These are phyloP conservation scores for Angomonas ambiguus DNA, from an alignment of 208 protist species.

Conservation along the genomic window DNA sequence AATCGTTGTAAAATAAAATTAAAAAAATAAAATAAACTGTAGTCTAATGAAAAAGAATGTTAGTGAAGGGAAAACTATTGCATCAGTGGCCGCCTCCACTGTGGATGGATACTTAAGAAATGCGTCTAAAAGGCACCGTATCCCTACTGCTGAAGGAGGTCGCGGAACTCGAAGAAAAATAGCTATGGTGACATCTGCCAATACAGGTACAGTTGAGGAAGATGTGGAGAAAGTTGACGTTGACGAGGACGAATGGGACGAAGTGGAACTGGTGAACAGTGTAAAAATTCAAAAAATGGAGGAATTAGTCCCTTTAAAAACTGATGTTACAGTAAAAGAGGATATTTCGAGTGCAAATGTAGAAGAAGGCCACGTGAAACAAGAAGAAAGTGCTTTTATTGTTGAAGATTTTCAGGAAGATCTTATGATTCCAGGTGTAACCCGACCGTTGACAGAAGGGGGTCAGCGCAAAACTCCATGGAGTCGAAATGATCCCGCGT, in stretches of 20 bases:
- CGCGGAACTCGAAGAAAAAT: slow-evolving; percentile 73
- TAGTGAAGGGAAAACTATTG: slow-evolving; percentile 23
- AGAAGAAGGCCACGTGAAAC: not conserved
- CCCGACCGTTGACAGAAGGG: slow-evolving; percentile 52
- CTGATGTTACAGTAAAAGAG: not conserved
- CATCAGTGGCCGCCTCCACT: slow-evolving; percentile 51
- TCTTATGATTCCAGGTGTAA: slow-evolving; percentile 36
- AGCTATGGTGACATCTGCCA: slow-evolving; percentile 74
- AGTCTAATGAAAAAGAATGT: slow-evolving; percentile 2
- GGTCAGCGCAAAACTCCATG: slow-evolving; percentile 22
- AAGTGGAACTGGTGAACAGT: slow-evolving; percentile 61
- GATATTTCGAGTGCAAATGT: not conserved
- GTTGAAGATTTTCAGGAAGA: not conserved
- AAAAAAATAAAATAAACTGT: slow-evolving; percentile 5
- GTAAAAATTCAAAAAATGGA: slow-evolving; percentile 28
- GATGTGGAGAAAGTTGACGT: slow-evolving; percentile 13
- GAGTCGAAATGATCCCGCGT: slow-evolving; percentile 50
- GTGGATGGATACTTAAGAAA: slow-evolving; percentile 86
- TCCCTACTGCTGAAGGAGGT: slow-evolving; percentile 69
- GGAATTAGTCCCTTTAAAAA: not conserved
- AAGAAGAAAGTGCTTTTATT: not conserved
- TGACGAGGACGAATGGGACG: slow-evolving; percentile 81
- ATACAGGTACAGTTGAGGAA: not conserved
- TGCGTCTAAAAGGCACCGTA: slow-evolving; percentile 61
- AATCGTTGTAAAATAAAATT: not conserved